phyloP scores from a whole-genome alignment of 148 eudicot genomes.

The Rhododendron kiyosumense region DNA sequence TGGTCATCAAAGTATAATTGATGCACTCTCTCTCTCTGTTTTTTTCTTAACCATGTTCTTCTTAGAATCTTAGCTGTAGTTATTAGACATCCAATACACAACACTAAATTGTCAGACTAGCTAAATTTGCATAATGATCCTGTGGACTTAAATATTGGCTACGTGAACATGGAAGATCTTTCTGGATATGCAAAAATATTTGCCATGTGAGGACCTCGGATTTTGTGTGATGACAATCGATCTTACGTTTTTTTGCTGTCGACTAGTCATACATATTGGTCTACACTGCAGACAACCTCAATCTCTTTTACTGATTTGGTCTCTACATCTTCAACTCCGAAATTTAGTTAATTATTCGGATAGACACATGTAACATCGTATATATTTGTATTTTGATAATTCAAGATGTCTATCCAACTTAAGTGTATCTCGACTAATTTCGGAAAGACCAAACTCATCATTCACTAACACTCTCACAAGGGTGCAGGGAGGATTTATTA shows the following conservation, averaged over 20 bases:
- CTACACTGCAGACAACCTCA: constrained; percentile 4
- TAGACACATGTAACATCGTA: background rate
- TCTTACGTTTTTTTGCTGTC: background rate
- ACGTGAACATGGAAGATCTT: constrained; percentile 6
- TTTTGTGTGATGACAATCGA: constrained; percentile 1
- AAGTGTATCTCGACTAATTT: too few species aligned
- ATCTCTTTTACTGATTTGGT: constrained; percentile 11
- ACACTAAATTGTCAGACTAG: background rate
- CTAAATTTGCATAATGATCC: background rate
- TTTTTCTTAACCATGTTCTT: background rate
- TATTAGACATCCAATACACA: background rate
- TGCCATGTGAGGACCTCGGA: constrained; percentile 13
- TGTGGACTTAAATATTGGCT: background rate
- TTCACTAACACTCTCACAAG: too few species aligned
- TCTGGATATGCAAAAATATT: constrained; percentile 1
- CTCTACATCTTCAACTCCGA: background rate
- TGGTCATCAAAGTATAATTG: too few species aligned
- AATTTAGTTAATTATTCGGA: background rate
- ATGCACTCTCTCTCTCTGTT: background rate
- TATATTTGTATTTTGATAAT: too few species aligned
- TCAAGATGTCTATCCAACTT: too few species aligned
- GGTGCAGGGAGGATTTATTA: too few species aligned
- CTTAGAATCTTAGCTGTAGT: background rate
- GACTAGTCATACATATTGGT: background rate
- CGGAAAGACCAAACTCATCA: too few species aligned